Conservation (phyloP, 139 green algal species). For the Gonium pectorale region DNA sequence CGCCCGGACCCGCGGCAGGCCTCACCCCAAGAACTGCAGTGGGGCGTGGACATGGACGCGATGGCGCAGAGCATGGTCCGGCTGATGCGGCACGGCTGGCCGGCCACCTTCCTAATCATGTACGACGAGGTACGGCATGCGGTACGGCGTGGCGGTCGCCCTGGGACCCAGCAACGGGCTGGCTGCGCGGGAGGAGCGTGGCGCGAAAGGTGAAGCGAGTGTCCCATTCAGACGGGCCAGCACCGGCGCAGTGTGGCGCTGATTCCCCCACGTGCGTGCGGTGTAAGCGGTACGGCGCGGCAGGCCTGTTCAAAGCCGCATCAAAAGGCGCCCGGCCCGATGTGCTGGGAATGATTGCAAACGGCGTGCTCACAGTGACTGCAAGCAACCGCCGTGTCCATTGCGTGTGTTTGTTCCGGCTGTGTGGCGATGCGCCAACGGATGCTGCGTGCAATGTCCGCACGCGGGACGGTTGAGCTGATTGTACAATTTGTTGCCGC, state of each 20-base stretch:
- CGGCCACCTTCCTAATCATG: conserved; percentile 62
- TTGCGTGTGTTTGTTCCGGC: neutral
- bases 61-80: conserved; percentile 43
- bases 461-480: neutral
- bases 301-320: too few relatives aligned
- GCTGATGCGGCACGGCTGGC: conserved; percentile 64
- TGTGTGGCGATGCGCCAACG: neutral
- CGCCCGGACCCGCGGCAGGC: neutral
- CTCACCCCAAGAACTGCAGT: conserved; percentile 3
- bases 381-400: too few relatives aligned
- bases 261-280: neutral
- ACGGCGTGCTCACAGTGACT: too few relatives aligned
- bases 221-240: too few relatives aligned
- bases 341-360: too few relatives aligned
- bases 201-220: neutral
- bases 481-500: neutral
- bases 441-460: neutral
- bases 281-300: too few relatives aligned
- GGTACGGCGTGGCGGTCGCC: neutral
- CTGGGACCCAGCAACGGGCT: neutral
- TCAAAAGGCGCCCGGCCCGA: too few relatives aligned
- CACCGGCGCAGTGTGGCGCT: neutral
- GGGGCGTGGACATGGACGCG: neutral
- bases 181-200: neutral
- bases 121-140: conserved; percentile 61